Conservation (phyloP, 2,329 filamentous ascomycete genomes). For the Fusarium sp. region DNA sequence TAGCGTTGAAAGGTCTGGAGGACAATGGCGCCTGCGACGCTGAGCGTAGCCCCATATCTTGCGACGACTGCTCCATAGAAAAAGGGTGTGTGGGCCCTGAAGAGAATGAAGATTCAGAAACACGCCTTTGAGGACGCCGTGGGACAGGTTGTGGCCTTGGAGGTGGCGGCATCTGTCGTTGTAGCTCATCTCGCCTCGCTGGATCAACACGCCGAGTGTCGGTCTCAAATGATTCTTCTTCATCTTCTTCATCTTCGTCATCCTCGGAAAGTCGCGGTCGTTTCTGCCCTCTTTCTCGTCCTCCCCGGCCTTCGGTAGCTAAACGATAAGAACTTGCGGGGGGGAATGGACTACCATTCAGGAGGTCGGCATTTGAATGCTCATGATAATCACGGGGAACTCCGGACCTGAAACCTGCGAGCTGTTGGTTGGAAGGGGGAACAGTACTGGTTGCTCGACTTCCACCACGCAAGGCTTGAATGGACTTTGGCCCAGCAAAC, state of each 20-base stretch:
- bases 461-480: conserved; percentile 29
- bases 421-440: conserved; percentile 38
- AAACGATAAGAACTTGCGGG: conserved; percentile 10
- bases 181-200: conserved; percentile 31
- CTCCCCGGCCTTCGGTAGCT: not conserved
- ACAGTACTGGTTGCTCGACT: not conserved
- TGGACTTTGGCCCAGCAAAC: conserved; percentile 29
- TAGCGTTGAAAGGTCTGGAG: conserved; percentile 32
- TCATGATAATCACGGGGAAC: conserved; percentile 37
- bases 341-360: conserved; percentile 19
- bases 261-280: conserved; percentile 3
- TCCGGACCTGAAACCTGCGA: conserved; percentile 6
- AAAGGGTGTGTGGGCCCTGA: conserved; percentile 25
- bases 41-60: not conserved
- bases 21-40: not conserved
- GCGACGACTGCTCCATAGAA: conserved; percentile 40
- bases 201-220: conserved; percentile 41
- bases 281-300: not conserved
- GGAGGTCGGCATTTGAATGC: conserved; percentile 31
- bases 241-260: conserved; percentile 39
- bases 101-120: not conserved
- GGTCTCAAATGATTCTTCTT: conserved; percentile 43
- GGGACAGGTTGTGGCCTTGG: conserved; percentile 12
- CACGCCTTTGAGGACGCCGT: conserved; percentile 5
- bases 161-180: conserved; percentile 20